These are phyloP conservation scores for Trichosanthes cucumerina DNA, from an alignment of 306 rosid genomes.

Conservation along the genomic window DNA sequence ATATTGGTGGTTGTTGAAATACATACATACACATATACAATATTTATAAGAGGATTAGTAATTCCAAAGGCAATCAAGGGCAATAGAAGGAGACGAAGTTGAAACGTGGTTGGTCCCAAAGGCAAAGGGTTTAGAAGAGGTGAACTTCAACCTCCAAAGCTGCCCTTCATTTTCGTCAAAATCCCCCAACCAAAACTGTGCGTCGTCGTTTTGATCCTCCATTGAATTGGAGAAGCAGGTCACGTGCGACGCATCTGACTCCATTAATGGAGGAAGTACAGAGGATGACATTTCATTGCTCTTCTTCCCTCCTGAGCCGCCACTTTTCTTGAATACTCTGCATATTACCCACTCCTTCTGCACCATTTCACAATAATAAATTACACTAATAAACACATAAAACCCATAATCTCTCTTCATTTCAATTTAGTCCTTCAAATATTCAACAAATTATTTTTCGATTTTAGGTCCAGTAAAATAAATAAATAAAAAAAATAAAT, in stretches of 20 bases:
- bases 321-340: conserved; percentile 49
- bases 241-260: conserved; percentile 48
- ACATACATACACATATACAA: too few species aligned
- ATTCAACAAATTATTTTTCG: too few species aligned
- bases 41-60: neutral
- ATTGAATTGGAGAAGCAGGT: conserved; percentile 54
- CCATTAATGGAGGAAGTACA: conserved; percentile 52
- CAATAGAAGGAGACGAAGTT: neutral
- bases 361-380: neutral
- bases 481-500: neutral
- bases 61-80: neutral
- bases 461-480: too few species aligned
- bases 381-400: neutral
- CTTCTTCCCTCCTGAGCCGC: conserved; percentile 26
- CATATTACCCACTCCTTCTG: conserved; percentile 89
- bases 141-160: conserved; percentile 10
- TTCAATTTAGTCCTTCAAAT: too few species aligned
- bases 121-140: conserved; percentile 15
- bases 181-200: conserved; percentile 12
- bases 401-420: neutral
- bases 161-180: conserved; percentile 18
- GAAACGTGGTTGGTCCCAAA: conserved; percentile 22
- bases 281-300: conserved; percentile 22
- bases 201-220: conserved; percentile 26
- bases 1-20: too few species aligned